phyloP scores from a whole-genome alignment of 371 early-diverging fungal species.

The Circinella umbellata region DNA sequence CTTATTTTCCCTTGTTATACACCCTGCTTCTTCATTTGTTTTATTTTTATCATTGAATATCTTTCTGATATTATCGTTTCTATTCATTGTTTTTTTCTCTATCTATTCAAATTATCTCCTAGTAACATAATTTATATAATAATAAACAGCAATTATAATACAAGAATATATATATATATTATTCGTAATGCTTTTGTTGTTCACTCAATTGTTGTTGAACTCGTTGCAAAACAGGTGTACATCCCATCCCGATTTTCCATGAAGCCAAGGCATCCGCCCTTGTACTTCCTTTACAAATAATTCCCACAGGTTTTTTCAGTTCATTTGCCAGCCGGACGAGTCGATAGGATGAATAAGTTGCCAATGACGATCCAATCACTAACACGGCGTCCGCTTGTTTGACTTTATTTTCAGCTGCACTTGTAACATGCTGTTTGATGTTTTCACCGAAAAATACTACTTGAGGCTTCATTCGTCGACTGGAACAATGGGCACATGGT shows the following conservation, averaged over 20 bases:
- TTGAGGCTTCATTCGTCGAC: slow-evolving; percentile 67
- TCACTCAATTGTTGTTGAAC: slow-evolving; percentile 10
- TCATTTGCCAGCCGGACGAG: slow-evolving; percentile 70
- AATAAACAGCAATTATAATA: too few relatives aligned
- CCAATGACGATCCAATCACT: slow-evolving; percentile 82
- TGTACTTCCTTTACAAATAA: slow-evolving; percentile 79
- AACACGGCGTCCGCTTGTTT: slow-evolving; percentile 64
- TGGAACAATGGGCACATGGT: slow-evolving; percentile 66
- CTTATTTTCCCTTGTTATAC: too few relatives aligned
- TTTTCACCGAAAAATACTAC: slow-evolving; percentile 94
- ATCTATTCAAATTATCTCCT: too few relatives aligned
- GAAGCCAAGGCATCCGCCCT: slow-evolving; percentile 73
- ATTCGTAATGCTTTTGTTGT: not conserved
- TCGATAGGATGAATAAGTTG: slow-evolving; percentile 84
- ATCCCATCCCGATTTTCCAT: slow-evolving; percentile 60
- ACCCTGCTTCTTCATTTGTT: too few relatives aligned
- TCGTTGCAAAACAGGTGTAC: slow-evolving; percentile 38
- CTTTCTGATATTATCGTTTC: too few relatives aligned
- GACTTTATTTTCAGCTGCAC: slow-evolving; percentile 58
- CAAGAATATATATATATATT: too few relatives aligned
- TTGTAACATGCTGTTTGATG: slow-evolving; percentile 58
- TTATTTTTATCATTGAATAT: too few relatives aligned
- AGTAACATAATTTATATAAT: too few relatives aligned
- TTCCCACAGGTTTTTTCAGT: slow-evolving; percentile 62
- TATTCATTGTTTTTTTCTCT: too few relatives aligned